Evolutionary conservation across 148 eudicot genomes (phyloP).

Genomic region (Polygonum aviculare): DNA sequence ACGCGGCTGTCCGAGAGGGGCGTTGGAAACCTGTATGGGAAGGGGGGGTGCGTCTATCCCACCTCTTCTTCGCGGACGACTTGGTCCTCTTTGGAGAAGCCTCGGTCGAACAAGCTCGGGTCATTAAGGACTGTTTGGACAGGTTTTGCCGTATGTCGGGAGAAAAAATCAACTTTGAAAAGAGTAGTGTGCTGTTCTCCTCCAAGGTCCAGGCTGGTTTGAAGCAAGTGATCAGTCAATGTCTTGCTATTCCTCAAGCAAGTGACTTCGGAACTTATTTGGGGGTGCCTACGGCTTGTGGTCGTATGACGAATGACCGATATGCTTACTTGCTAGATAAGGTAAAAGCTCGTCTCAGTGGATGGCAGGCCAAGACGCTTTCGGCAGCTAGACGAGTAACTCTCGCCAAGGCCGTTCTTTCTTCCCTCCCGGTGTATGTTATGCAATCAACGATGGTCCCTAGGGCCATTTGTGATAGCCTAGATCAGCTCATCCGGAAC

Average conservation of each 20-base stretch:
- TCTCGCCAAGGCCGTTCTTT: neutral
- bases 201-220: too few relatives aligned
- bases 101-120: rapidly evolving
- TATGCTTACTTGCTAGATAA: neutral
- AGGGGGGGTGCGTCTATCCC: too few relatives aligned
- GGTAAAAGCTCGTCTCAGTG: neutral
- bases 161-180: too few relatives aligned
- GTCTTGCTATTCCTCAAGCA: too few relatives aligned
- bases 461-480: too few relatives aligned
- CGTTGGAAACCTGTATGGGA: neutral
- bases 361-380: neutral
- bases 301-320: neutral
- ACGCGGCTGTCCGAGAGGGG: rapidly evolving
- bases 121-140: too few relatives aligned
- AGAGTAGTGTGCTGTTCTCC: too few relatives aligned
- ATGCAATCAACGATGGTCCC: neutral
- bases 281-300: neutral
- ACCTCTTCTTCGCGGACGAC: neutral
- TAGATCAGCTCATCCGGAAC: neutral
- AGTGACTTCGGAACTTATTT: too few relatives aligned
- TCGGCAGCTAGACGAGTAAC: neutral
- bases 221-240: too few relatives aligned
- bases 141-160: too few relatives aligned
- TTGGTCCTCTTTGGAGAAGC: neutral
- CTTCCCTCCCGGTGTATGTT: neutral